Conservation (phyloP, 1,139 yeast genomes). For the Kodamaea fungicola region DNA sequence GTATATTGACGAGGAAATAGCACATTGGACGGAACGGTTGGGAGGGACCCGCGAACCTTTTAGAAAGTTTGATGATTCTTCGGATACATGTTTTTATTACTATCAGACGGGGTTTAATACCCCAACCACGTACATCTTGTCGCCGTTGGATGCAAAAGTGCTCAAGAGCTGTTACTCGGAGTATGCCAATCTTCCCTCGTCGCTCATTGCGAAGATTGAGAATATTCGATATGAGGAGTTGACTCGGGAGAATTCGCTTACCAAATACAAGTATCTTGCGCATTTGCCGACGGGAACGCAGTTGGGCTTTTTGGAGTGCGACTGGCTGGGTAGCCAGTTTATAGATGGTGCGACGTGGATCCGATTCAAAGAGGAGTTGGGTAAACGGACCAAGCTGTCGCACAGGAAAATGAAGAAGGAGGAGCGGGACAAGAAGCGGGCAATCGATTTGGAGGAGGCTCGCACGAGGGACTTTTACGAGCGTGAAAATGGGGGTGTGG, state of each 20-base stretch:
- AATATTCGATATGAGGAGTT: constrained; percentile 65
- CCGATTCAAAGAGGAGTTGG: constrained; percentile 56
- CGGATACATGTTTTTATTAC: constrained; percentile 31
- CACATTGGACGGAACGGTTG: constrained; percentile 26
- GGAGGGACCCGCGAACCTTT: constrained; percentile 1
- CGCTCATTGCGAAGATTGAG: constrained; percentile 61
- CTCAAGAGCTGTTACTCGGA: constrained; percentile 57
- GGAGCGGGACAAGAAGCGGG: constrained; percentile 58
- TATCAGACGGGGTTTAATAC: constrained; percentile 77
- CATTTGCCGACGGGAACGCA: constrained; percentile 86
- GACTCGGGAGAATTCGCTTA: constrained; percentile 48
- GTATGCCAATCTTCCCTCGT: constrained; percentile 65
- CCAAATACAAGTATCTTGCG: constrained; percentile 68
- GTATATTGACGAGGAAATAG: constrained; percentile 48
- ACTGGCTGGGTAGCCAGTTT: constrained; percentile 58
- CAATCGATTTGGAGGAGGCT: constrained; percentile 60
- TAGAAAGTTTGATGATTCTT: background rate
- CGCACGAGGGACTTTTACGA: constrained; percentile 55
- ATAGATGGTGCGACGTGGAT: constrained; percentile 50
- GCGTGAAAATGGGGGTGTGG: constrained; percentile 43
- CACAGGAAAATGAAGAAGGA: constrained; percentile 58
- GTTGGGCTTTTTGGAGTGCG: constrained; percentile 78
- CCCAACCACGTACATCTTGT: constrained; percentile 60
- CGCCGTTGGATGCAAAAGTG: constrained; percentile 77
- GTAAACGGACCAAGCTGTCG: constrained; percentile 54